Evolutionary conservation across 768 basidiomycete species (phyloP), one percentile per base, ranked within the genome.

Genomic region (Neoboletus subvelutipes): DNA sequence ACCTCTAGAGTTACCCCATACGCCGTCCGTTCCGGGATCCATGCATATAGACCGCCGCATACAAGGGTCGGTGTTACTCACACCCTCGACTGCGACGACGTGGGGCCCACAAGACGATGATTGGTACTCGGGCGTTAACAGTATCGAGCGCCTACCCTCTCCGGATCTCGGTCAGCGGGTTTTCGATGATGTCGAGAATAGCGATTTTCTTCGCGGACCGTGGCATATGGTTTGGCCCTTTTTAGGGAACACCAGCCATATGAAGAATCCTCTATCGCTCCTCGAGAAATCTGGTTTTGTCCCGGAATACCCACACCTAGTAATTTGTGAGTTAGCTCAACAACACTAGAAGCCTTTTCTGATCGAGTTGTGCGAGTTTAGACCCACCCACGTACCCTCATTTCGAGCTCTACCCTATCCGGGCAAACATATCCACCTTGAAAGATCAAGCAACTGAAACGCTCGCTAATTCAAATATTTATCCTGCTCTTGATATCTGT

Each of bases 91-190:
- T 37, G 64, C 61, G 33, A 86, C 84, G 2, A 84, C 82, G 18
- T 81, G 79, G 67, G 83, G 81, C 3, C 82, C 80, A n/a, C 74
- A 73, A 11, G 82, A 83, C 61, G 76, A 78, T 42, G 59, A 60
- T 24, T 59, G 73, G 39, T 69, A 73, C 50, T 78, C 75, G 9
- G 74, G 70, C 12, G 63, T 67, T 20, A 64, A 72, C 8, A 73
- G 68, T 34, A 63, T 70, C 31, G 72, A 74, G 28, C 75, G 77
- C 40, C 64, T 82, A 20, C 80, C 79, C 13, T 80, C 85, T 17
- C 85, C 83, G 22, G 87, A 88, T 67, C 67, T 87, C 40, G 84
- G 78, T 5, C 71, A 73, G 58, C 78, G 88, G 36, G 77, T 82
- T 70, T 66, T 79, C 20, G 84, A 85, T 33, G 79, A 84, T 61